Base-by-base conservation (phyloP, 2,329 filamentous ascomycete species). In the Sarocladium brachiariae region DNA sequence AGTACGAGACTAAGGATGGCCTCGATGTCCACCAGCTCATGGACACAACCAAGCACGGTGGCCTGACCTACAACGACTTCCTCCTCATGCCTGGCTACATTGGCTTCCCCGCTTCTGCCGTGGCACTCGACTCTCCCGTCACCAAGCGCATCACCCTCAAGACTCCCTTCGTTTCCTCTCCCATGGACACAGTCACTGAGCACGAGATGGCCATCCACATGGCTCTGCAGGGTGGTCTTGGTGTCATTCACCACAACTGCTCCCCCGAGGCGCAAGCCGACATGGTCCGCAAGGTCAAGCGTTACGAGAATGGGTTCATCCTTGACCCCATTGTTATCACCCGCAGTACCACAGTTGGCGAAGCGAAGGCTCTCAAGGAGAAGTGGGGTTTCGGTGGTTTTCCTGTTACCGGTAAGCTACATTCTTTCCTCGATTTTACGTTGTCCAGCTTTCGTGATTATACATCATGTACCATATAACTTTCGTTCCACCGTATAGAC, bases 401-500 rank as follows among this genome's bases (percentile, higher is more conserved):
- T 74, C 93, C 93, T 54, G 92, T 99, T 53, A 99, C 93, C 72
- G 93, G 95, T 99, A 77, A 80, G 92, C 77, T 56, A 30, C 27
- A 48, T 45, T 53, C 55, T 52, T 53, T 52, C 56, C 55, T 34
- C 53, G 50, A 52, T 43, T 58, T 41, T 34, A 53, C 43, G 24
- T 49, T 51, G 9, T 35, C 50, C 41, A 49, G 23, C 48, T 33
- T 38, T 49, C 33, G 53, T 47, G 88, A 96, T 96, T 93, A 89
- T 78, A 80, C 77, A 81, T 76, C 78, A 72, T 75, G 77, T 80
- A 76, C 72, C 74, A 75, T 81, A 87, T 96, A 97, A 97, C 93
- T 99, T 99, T 99, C 93, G 93, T 99, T 99, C 93, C 92, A 92
- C 93, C 89, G 89, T 80, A 95, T 85, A 81, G 86, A 87, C 84